phyloP scores from a whole-genome alignment of 1,284 basidiomycete species.

The Microbotryum saponariae region DNA sequence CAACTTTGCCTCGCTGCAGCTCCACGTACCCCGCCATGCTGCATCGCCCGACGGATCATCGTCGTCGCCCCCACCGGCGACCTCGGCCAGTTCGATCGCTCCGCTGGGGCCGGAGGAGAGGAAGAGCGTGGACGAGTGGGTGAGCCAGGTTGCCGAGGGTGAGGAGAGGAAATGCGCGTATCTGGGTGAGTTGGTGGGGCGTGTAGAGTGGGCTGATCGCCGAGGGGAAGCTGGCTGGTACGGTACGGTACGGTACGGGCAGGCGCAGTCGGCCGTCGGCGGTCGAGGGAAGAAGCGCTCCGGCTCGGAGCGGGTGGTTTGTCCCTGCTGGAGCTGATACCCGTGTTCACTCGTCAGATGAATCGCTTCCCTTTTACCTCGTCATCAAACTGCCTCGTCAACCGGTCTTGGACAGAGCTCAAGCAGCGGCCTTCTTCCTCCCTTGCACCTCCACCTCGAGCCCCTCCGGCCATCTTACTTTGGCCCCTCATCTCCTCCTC shows the following conservation, averaged over 20 bases:
- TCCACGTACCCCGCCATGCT: constrained; percentile 1
- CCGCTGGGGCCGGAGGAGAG: background rate
- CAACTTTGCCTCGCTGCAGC: background rate
- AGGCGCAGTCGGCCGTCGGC: too few relatives aligned
- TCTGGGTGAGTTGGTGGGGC: background rate
- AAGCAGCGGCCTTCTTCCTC: constrained; percentile 18
- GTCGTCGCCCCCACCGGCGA: background rate
- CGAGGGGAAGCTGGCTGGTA: too few relatives aligned
- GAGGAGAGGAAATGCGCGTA: background rate
- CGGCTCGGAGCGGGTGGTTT: background rate
- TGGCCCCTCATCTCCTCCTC: constrained; percentile 13
- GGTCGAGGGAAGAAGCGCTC: background rate
- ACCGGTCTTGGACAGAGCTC: constrained; percentile 5
- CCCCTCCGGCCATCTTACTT: background rate
- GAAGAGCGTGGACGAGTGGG: constrained; percentile 1
- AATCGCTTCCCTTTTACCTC: constrained; percentile 9
- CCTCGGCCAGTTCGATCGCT: background rate
- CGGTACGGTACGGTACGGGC: too few relatives aligned
- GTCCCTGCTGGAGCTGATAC: background rate
- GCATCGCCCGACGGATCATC: background rate
- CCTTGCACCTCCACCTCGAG: background rate
- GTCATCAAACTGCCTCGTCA: constrained; percentile 9
- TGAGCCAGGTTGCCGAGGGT: background rate
- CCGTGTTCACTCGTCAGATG: constrained; percentile 6
- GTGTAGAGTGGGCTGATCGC: background rate